Conservation (phyloP, 805 yeast genomes). For the Zygotorulaspora sp. region DNA sequence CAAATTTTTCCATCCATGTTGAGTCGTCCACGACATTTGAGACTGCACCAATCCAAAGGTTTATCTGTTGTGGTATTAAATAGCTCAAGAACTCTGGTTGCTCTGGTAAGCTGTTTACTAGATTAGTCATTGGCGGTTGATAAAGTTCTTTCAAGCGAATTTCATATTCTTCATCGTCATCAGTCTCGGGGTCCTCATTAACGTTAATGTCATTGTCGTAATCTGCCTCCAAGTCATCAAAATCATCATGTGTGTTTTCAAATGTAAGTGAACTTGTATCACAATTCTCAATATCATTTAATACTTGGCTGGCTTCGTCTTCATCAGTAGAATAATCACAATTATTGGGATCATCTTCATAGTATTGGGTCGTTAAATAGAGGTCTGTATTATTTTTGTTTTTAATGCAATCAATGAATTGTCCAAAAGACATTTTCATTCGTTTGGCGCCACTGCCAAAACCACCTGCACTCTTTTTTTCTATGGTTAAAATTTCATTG, state of each 20-base stretch:
- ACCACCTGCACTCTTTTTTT: constrained; percentile 54
- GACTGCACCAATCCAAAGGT: constrained; percentile 64
- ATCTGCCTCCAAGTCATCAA: constrained; percentile 27
- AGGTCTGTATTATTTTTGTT: constrained; percentile 41
- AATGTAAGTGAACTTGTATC: constrained; percentile 22
- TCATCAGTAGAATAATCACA: constrained; percentile 26
- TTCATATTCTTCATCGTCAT: constrained; percentile 35
- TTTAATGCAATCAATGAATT: constrained; percentile 42
- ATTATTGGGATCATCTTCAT: constrained; percentile 38
- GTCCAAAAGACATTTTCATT: constrained; percentile 45
- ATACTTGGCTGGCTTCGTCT: constrained; percentile 19
- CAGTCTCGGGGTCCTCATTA: constrained; percentile 11
- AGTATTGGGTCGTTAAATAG: constrained; percentile 69
- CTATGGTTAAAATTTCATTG: constrained; percentile 47
- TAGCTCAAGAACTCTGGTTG: constrained; percentile 40
- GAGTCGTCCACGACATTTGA: constrained; percentile 13
- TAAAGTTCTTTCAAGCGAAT: constrained; percentile 47
- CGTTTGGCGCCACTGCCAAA: constrained; percentile 63
- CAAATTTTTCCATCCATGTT: constrained; percentile 20
- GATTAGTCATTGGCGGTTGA: constrained; percentile 58
- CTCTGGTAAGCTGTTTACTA: constrained; percentile 38
- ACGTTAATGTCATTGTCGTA: constrained; percentile 28
- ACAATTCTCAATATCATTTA: constrained; percentile 18
- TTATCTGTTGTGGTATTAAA: constrained; percentile 64
- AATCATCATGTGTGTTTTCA: constrained; percentile 26